Base-by-base conservation (phyloP, 306 rosid genomes). In the Clitoria ternatea region DNA sequence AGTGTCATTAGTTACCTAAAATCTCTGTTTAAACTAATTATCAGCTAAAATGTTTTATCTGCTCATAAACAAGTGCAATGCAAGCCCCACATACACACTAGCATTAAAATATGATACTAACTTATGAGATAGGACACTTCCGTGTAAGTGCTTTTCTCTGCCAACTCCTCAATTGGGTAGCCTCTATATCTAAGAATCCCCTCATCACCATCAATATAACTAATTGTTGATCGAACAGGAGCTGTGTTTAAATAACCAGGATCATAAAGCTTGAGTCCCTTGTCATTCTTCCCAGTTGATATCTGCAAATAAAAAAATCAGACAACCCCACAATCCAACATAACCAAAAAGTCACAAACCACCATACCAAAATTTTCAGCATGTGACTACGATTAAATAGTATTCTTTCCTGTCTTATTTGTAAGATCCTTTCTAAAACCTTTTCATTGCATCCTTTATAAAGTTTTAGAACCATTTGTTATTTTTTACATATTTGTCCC, bases 161-260 rank as follows among this genome's bases (percentile, higher is more conserved):
- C 97, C 93, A 93, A 72, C 65, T 93, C 97, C 85, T 90, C 97
- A 72, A 93, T 92, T 18, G 97, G 98, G 76, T 85, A 92, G 30
- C 97, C 98, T 78, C 97, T 82, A 53, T 92, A 92, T 80, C 98
- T 87, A 61, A 92, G 98, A 77, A 92, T 84, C 52, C 97, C 98
- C 79, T 80, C 97, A 50, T 92, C 98, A 0, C 97, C 98, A 78
- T 92, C 97, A 35, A 92, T 92, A 80, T 88, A 92, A 71, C 90
- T 85, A 67, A 92, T 90, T 22, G 91, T 77, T 2, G 98, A 92
- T 27, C 97, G 82, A 67, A 92, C 98, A 35, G 98, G 98, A 47
- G 98, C 98, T 0, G 98, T 92, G 77, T 92, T 92, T 49, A 92
- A 85, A 81, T 88, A 92, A 15, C 98, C 98, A 0, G 98, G 98